A percentile compares a stretch with the other conserved stretches of the same genome.
These are phyloP conservation scores for Fragosphaeria purpurea DNA, from an alignment of 2,329 filamentous ascomycete genomes.

Conservation along the genomic window DNA sequence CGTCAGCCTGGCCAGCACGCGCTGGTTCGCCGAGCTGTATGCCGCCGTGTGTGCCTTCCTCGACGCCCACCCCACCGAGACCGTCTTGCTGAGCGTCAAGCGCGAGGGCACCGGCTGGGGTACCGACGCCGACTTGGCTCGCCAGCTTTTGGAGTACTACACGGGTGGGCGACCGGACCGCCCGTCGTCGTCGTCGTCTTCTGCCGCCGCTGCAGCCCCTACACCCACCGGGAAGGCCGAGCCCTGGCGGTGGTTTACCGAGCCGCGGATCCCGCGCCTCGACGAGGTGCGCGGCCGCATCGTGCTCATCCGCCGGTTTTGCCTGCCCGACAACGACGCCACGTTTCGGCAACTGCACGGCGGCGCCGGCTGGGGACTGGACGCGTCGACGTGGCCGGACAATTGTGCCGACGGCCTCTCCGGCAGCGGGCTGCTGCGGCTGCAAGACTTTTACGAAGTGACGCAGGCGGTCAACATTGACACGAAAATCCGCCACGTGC, in stretches of 20 bases:
- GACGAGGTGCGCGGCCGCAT: slow-evolving; percentile 74
- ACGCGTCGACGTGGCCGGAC: slow-evolving; percentile 67
- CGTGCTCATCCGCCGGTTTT: slow-evolving; percentile 74
- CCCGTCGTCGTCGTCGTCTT: neutral
- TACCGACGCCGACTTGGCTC: slow-evolving; percentile 68
- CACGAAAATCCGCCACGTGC: slow-evolving; percentile 66
- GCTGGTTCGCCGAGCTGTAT: slow-evolving; percentile 69
- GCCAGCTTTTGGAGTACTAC: slow-evolving; percentile 65
- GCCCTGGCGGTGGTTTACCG: slow-evolving; percentile 60
- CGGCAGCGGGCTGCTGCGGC: slow-evolving; percentile 62
- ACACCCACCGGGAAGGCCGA: neutral
- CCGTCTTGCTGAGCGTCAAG: slow-evolving; percentile 79
- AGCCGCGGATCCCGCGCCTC: slow-evolving; percentile 65
- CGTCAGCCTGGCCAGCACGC: slow-evolving; percentile 70
- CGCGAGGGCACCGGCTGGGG: slow-evolving; percentile 76
- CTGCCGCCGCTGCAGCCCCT: neutral
- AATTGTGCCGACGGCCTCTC: slow-evolving; percentile 70
- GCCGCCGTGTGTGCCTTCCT: slow-evolving; percentile 66
- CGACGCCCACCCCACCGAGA: slow-evolving; percentile 66
- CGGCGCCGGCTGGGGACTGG: slow-evolving; percentile 46
- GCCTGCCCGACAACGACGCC: slow-evolving; percentile 38
- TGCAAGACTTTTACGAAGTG: slow-evolving; percentile 95
- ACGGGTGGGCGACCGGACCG: slow-evolving; percentile 35
- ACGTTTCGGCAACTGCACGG: slow-evolving; percentile 40
- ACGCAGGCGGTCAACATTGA: slow-evolving; percentile 63